Conservation (phyloP, 148 eudicot genomes). For the Chenopodium berlandieri region DNA sequence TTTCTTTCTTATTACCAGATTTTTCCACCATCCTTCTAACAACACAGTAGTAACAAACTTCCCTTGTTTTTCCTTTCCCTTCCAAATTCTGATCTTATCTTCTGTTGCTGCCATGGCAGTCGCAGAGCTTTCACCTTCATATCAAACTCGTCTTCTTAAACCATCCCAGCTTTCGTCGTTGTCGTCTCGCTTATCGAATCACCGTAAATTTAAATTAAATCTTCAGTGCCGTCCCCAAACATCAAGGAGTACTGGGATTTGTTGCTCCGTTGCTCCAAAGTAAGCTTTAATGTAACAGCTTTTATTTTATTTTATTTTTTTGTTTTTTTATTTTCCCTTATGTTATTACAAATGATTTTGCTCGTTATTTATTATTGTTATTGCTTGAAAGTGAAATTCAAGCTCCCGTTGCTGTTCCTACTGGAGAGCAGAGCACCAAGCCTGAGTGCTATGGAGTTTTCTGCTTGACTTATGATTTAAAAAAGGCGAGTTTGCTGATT, state of each 20-base stretch:
- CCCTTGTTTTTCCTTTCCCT: neutral
- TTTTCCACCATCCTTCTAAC: neutral
- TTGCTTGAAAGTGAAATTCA: constrained; percentile 52
- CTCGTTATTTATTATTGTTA: neutral
- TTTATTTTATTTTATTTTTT: neutral
- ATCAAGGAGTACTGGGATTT: constrained; percentile 22
- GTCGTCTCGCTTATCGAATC: constrained; percentile 31
- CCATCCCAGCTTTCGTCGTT: constrained; percentile 43
- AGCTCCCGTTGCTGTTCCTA: constrained; percentile 44
- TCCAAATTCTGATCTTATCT: neutral
- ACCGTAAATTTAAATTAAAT: constrained; percentile 29
- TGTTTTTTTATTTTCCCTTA: neutral
- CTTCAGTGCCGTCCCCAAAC: constrained; percentile 25
- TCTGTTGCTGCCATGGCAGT: constrained; percentile 60
- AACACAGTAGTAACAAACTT: neutral
- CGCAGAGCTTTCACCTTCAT: constrained; percentile 51
- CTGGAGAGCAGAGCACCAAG: constrained; percentile 41
- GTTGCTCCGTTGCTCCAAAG: constrained; percentile 72
- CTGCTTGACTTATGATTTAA: constrained; percentile 92
- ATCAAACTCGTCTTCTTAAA: constrained; percentile 35
- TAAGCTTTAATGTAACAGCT: constrained; percentile 8
- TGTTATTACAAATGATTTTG: neutral
- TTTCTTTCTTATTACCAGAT: no score
- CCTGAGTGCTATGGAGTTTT: constrained; percentile 88
- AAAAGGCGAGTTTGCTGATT: constrained; percentile 53